These are phyloP conservation scores for Vaccinium vitisidaea DNA, from an alignment of 148 eudicot species.

Conservation along the genomic window DNA sequence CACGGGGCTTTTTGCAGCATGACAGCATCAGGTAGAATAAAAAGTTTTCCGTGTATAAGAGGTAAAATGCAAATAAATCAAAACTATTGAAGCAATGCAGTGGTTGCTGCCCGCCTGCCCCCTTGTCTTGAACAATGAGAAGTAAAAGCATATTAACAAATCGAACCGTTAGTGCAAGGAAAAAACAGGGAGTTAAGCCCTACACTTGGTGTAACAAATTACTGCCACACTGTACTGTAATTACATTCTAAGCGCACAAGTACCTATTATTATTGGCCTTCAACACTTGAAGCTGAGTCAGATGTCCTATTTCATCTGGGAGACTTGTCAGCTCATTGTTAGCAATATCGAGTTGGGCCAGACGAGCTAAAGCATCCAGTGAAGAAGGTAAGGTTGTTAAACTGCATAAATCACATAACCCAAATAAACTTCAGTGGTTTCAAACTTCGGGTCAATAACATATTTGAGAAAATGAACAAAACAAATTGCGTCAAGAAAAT, in stretches of 20 bases:
- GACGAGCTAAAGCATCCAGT: conserved; percentile 64
- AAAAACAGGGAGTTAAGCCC: not conserved
- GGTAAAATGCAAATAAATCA: not conserved
- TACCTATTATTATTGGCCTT: conserved; percentile 78
- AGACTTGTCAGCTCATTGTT: conserved; percentile 58
- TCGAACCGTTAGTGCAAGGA: not conserved
- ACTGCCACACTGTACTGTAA: not conserved
- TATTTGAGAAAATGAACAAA: not conserved
- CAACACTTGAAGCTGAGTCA: conserved; percentile 59
- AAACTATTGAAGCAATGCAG: not conserved
- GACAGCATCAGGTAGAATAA: not conserved
- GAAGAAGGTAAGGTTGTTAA: conserved; percentile 64
- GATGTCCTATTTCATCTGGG: conserved; percentile 63
- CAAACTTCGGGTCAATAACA: not conserved
- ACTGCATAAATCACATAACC: conserved; percentile 42
- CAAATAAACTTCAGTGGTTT: not conserved
- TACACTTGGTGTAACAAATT: not conserved
- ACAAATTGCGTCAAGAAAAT: not conserved
- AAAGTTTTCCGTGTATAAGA: not conserved
- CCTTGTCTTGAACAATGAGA: not conserved
- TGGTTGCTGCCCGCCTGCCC: not conserved
- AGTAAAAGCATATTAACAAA: not conserved
- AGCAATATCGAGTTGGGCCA: conserved; percentile 58
- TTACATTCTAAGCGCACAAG: conserved; percentile 1
- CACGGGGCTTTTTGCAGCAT: not conserved